Base-by-base conservation (phyloP, 768 basidiomycete genomes). In the Podaxis sp. region DNA sequence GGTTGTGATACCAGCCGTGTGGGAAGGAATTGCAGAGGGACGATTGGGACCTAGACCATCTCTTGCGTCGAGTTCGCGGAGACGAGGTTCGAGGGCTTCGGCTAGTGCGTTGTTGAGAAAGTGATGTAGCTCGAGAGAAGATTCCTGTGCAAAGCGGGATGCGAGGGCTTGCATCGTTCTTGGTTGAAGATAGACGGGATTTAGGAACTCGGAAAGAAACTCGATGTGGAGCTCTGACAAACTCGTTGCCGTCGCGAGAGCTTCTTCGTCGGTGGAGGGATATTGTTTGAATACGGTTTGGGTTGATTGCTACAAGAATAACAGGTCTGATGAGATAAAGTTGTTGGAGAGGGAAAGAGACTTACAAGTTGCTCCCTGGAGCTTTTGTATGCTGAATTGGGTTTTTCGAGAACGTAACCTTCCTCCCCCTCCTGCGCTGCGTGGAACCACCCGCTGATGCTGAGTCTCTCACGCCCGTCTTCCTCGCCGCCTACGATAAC, bases 391-490 rank as follows among this genome's bases (percentile, higher is more conserved):
- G 82, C 78, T 21, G 75, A 66, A 28, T 69, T 72, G 40, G 72
- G 68, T 14, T 74, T 62, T 47, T 87, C 86, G 0, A 79, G 74
- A 50, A 83, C 79, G 67, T 92, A 93, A 0, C 92, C 95, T 40
- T 94, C 90, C 71, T 98, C 96, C 10, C 91, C 93, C 64, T 90
- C 87, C 68, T 96, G 87, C 0, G 93, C 89, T 23, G 88, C 86
- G 70, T 98, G 96, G 76, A 98, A 98, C 96, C 96, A 98, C 5
- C 96, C 96, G 66, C 91, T 94, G 67, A 98, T 91, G 64, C 91
- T 93, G 66, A 98, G 73, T 37, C 96, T 78, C 66, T 89, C 82
- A 47, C 86, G 74, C 0, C 88, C 89, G 47, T 90, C 89, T 63
- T 86, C 84, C 50, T 78, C 81, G 50, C 86, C 85, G 0, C 86